phyloP scores from a whole-genome alignment of 441 rosid species.

The Eruca vesicaria region DNA sequence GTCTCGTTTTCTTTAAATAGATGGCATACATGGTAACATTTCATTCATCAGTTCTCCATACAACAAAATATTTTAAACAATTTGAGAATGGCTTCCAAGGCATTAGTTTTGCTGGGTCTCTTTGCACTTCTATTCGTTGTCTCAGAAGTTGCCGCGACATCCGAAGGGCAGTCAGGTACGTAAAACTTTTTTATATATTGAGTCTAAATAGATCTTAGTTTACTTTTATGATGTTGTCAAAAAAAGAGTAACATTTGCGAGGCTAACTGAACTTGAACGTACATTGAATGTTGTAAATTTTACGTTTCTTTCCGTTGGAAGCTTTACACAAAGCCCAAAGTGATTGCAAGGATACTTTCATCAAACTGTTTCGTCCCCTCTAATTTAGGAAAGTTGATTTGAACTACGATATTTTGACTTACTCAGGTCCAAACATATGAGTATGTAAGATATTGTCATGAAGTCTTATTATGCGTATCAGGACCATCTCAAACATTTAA shows the following conservation, averaged over 20 bases:
- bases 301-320: not conserved
- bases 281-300: not conserved
- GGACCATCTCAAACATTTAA: not conserved
- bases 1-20: slow-evolving; percentile 12
- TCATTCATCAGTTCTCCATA: slow-evolving; percentile 6
- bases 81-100: slow-evolving; percentile 32
- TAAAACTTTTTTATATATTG: not conserved
- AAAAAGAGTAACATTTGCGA: not conserved
- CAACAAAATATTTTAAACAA: not conserved
- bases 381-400: not conserved
- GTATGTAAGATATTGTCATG: not conserved
- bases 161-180: slow-evolving; percentile 1
- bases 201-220: not conserved
- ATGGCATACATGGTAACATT: not conserved
- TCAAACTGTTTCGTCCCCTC: no score
- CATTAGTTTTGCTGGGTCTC: slow-evolving; percentile 30
- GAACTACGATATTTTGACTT: not conserved
- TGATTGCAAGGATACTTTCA: no score
- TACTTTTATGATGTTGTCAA: no score
- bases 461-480: not conserved
- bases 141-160: slow-evolving; percentile 31
- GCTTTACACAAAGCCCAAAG: no score
- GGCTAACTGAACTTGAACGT: not conserved
- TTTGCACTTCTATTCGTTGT: slow-evolving; percentile 30
- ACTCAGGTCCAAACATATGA: not conserved